Evolutionary conservation across 75 land plant species (phyloP), one percentile per base, ranked within the genome.

Genomic region (Cupressus sempervirens): DNA sequence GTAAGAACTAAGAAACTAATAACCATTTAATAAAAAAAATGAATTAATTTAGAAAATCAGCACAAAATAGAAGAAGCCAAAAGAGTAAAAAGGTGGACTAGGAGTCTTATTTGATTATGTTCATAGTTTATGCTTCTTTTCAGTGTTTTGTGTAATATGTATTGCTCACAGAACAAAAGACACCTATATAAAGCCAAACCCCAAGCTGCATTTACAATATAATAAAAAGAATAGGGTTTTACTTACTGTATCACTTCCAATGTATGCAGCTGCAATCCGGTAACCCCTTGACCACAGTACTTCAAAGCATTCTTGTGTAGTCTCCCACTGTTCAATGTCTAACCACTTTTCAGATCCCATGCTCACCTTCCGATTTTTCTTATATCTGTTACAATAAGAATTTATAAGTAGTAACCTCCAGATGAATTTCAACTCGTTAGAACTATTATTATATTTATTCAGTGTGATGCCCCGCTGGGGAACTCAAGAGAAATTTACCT

Each of bases 301-400:
- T 53, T 88, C 75, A 83, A 98, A 92, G 84, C 99, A 98, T 20
- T 92, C 97, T 76, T 36, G 15, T 35, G 93, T 89, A 41, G 88
- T 91, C 41, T 93, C 82, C 96, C 97, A 98, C 41, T 93, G 89
- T 81, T 98, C 99, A 88, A 94, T 95, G 80, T 98, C 99, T 92
- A 98, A 79, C 99, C 99, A 98, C 86, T 98, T 98, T 90, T 98
- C 99, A 23, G 99, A 92, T 26, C 99, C 99, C 95, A 91, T 94
- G 84, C 99, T 96, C 41, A 96, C 94, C 87, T 95, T 95, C 0
- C 98, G 88, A 82, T 92, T 96, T 46, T 96, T 91, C 82, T 87
- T 94, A 77, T 96, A 98, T 80, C 99, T 97, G 93, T 75, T 82
- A 83, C 14, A 26, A 79, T 79, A 41, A 8, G 30, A 40, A 14